These are phyloP conservation scores for Fraxinus americana DNA, from an alignment of 257 asterid genomes.

Conservation along the genomic window DNA sequence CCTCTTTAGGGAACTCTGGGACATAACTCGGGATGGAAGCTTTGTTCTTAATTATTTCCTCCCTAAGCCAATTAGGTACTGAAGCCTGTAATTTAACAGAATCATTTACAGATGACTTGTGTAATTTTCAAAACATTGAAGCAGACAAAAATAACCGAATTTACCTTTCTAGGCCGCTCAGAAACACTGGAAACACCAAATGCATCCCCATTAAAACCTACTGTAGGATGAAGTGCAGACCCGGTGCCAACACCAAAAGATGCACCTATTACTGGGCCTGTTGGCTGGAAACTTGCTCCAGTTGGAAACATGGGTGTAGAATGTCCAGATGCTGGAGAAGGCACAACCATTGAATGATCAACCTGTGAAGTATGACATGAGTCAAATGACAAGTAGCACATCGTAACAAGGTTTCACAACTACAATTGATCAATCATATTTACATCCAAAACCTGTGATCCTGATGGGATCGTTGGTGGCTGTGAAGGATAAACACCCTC, in stretches of 20 bases:
- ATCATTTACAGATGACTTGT: constrained; percentile 16
- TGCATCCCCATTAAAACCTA: constrained; percentile 67
- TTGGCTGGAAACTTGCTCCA: constrained; percentile 68
- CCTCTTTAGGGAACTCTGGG: constrained; percentile 47
- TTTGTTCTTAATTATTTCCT: constrained; percentile 91
- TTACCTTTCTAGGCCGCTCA: constrained; percentile 93
- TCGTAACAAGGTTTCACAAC: not conserved
- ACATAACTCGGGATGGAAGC: constrained; percentile 68
- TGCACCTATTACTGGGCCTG: constrained; percentile 52
- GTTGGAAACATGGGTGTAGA: constrained; percentile 64
- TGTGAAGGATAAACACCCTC: constrained; percentile 58
- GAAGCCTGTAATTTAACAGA: constrained; percentile 64
- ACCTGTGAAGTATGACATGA: constrained; percentile 44
- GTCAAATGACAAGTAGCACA: constrained; percentile 24
- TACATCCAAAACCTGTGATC: constrained; percentile 60
- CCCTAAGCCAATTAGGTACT: constrained; percentile 98
- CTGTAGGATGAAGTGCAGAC: constrained; percentile 52
- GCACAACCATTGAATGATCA: constrained; percentile 60
- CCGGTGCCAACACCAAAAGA: constrained; percentile 72
- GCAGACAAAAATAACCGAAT: constrained; percentile 18
- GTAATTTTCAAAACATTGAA: constrained; percentile 24
- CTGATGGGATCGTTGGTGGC: constrained; percentile 55
- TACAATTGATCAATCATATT: constrained; percentile 20
- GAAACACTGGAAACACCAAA: constrained; percentile 54
- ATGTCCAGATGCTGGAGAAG: constrained; percentile 68